Evolutionary conservation across 2,329 filamentous ascomycete genomes (phyloP), one percentile per base, ranked within the genome.

Genomic region (Tolypocladium paradoxum): DNA sequence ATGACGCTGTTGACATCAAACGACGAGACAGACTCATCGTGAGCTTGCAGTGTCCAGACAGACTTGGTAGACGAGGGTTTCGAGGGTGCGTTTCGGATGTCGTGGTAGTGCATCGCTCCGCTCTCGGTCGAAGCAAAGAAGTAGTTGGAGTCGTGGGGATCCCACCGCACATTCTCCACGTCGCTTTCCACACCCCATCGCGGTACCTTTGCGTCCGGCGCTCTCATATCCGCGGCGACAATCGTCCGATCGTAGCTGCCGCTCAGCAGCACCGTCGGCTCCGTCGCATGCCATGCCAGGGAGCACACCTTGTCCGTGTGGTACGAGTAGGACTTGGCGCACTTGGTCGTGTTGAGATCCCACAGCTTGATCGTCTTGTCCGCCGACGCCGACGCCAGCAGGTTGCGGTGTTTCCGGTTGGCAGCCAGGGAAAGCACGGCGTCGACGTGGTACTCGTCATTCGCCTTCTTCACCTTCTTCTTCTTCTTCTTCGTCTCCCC

Each of bases 301-400:
- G 92, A 90, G 78, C 91, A 99, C 60, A 97, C 91, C 75, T 99
- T 99, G 77, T 96, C 93, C 36, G 89, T 95, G 73, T 99, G 93
- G 72, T 95, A 89, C 18, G 82, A 79, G 77, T 99, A 99, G 46
- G 91, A 96, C 74, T 96, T 93, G 63, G 93, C 93, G 70, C 90
- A 96, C 70, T 85, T 90, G 56, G 88, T 81, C 3, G 90, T 96
- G 74, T 90, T 88, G 57, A 99, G 76, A 68, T 99, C 93, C 93
- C 93, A 99, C 22, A 99, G 81, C 76, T 99, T 99, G 65, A 97
- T 85, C 3, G 93, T 99, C 74, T 91, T 90, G 74, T 99, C 93
- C 22, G 93, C 93, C 1, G 93, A 99, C 2, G 88, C 90, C 0
- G 92, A 97, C 14, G 93, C 93, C 47, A 99, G 82, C 54, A 99